Conservation (phyloP, 1,284 basidiomycete genomes). For the Leccinum griseonigrum region DNA sequence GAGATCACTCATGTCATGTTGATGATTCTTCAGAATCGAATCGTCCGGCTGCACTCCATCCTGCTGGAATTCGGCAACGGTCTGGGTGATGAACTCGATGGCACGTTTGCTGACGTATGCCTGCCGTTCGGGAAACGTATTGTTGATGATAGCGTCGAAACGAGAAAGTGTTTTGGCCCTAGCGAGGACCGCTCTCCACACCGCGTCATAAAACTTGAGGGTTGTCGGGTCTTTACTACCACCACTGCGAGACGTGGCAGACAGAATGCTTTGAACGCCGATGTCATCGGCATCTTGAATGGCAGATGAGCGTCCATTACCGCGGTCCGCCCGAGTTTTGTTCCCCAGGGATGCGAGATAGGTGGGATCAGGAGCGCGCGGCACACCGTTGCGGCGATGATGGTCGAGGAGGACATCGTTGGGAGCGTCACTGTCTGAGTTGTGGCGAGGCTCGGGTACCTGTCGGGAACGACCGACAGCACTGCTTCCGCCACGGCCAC, state of each 20-base stretch:
- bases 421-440: too few relatives aligned
- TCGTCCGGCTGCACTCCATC: neutral
- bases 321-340: too few relatives aligned
- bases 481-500: too few relatives aligned
- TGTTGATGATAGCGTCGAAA: neutral
- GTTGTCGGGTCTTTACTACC: neutral
- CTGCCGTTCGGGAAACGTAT: neutral
- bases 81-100: neutral
- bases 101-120: neutral
- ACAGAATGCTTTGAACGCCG: too few relatives aligned
- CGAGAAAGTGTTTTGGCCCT: neutral
- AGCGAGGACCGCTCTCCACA: neutral
- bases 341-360: too few relatives aligned
- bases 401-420: too few relatives aligned
- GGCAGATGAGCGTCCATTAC: neutral
- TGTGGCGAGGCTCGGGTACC: too few relatives aligned
- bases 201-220: neutral
- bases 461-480: too few relatives aligned
- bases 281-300: neutral
- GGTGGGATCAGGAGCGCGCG: too few relatives aligned
- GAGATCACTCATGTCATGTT: neutral
- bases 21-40: neutral
- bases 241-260: neutral
- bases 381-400: too few relatives aligned
- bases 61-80: neutral